Conservation (phyloP, 139 green algal genomes). For the Pleodorina starrii region DNA sequence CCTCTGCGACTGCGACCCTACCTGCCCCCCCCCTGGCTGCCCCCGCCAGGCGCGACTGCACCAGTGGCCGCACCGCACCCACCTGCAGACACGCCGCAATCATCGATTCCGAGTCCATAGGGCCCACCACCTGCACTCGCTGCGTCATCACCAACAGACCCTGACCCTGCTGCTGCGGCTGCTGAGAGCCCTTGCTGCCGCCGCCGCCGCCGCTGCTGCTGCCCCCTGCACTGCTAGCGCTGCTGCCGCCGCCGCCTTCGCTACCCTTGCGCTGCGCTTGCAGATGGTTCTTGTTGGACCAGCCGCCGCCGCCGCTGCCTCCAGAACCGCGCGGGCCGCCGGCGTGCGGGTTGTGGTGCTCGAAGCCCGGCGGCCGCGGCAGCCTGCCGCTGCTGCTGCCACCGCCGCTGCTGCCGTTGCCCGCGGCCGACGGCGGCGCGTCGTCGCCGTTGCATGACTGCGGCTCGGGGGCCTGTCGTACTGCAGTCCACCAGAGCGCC, state of each 20-base stretch:
- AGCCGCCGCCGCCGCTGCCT: neutral
- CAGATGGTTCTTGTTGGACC: neutral
- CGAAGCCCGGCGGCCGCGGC: neutral
- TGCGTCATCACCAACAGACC: conserved; percentile 34
- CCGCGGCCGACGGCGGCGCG: neutral
- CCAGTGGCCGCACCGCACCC: too few species aligned
- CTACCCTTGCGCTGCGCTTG: neutral
- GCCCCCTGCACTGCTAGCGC: neutral
- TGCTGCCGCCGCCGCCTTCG: neutral
- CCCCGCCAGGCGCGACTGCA: too few species aligned
- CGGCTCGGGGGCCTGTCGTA: conserved; percentile 12
- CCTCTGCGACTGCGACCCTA: too few species aligned
- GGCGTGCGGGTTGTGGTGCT: neutral
- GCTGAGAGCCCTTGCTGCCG: neutral
- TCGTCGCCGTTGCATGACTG: neutral
- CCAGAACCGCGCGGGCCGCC: neutral
- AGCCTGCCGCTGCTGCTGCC: neutral
- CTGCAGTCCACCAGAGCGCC: conserved; percentile 36
- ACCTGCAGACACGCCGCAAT: conserved; percentile 37
- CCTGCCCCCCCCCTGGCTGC: too few species aligned
- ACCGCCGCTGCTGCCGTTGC: neutral
- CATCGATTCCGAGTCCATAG: conserved; percentile 33
- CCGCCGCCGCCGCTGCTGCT: neutral
- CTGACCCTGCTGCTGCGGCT: neutral
- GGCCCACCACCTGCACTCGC: conserved; percentile 29